Evolutionary conservation across 495 filamentous ascomycete genomes (phyloP), one percentile per base, ranked within the genome.

Genomic region (Mycothermus thermophilus): DNA sequence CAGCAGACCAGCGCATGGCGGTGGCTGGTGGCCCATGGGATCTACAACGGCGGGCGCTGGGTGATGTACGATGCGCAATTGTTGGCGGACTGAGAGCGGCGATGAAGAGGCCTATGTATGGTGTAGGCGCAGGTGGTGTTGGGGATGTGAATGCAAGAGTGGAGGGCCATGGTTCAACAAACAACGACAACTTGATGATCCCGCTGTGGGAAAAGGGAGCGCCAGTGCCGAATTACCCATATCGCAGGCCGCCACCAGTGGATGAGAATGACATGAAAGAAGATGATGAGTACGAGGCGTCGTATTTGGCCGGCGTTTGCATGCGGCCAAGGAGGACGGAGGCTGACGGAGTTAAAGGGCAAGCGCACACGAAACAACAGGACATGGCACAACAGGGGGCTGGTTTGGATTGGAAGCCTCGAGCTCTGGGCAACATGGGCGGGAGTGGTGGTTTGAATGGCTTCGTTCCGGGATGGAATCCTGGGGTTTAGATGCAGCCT

Each of bases 1-100:
- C 35, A 4, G 50, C 44, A 20, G 50, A 55, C 27, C 52, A 55
- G 50, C 20, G 34, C 26, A 19, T 37, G 1, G 35, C 39, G 4
- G 32, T 50, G 22, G 32, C 12, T 6, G 42, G 34, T 4, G 50
- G 50, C 6, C 50, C 50, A 32, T 55, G 52, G 52, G 33, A 44
- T 15, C 41, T 40, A 44, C 50, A 51, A 33, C 27, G 47, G 17
- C 27, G 38, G 15, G 52, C 31, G 27, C n/a, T 53, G 38, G 46
- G 37, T 12, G 36, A 51, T 37, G 29, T 17, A 22, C 22, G 38
- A 27, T 44, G 43, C 17, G 41, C 35, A 14, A 13, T 54, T 25
- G 11, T 43, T 16, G 23, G 22, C 14, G 44, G 38, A 28, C 25
- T 50, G 21, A 32, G 42, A 32, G 41, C 24, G 15, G 17, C 27